Conservation (phyloP, 1,284 basidiomycete genomes). For the Hymenochaete sp. region DNA sequence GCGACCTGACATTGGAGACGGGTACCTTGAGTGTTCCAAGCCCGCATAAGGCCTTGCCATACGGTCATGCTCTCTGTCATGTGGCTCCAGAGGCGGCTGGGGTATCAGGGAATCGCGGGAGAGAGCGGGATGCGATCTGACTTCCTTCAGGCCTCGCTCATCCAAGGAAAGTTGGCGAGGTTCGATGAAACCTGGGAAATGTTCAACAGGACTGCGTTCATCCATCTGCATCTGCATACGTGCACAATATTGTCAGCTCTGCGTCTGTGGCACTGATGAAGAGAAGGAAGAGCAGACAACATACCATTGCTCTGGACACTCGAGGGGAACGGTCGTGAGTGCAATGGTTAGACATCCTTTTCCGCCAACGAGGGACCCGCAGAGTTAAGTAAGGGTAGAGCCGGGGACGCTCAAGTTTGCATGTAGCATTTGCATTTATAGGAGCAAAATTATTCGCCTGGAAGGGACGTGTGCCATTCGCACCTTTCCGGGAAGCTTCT, state of each 20-base stretch:
- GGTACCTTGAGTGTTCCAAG: neutral
- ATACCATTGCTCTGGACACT: neutral
- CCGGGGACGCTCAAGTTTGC: slow-evolving; percentile 10
- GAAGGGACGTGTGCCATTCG: neutral
- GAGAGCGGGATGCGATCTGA: neutral
- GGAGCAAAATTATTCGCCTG: slow-evolving; percentile 8
- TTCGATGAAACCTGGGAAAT: slow-evolving; percentile 2
- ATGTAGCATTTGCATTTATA: neutral
- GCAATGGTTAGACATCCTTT: slow-evolving; percentile 7
- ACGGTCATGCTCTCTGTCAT: neutral
- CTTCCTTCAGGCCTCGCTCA: neutral
- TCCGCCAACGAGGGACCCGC: neutral
- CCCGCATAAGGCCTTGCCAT: neutral
- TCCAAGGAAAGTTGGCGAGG: slow-evolving; percentile 6
- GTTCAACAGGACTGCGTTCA: slow-evolving; percentile 1
- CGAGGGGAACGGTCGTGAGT: neutral
- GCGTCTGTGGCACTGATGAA: neutral
- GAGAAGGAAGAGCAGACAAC: neutral
- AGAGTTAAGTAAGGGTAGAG: slow-evolving; percentile 11
- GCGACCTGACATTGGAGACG: slow-evolving; percentile 1
- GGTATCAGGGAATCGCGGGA: neutral
- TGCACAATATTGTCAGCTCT: neutral
- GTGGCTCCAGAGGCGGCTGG: neutral
- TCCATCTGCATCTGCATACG: neutral
- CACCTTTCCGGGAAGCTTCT: no score